Percentiles rank a stretch among this genome's conserved stretches.
Evolutionary conservation across 306 rosid genomes (phyloP).

Genomic region (Quercus aquifolioides): DNA sequence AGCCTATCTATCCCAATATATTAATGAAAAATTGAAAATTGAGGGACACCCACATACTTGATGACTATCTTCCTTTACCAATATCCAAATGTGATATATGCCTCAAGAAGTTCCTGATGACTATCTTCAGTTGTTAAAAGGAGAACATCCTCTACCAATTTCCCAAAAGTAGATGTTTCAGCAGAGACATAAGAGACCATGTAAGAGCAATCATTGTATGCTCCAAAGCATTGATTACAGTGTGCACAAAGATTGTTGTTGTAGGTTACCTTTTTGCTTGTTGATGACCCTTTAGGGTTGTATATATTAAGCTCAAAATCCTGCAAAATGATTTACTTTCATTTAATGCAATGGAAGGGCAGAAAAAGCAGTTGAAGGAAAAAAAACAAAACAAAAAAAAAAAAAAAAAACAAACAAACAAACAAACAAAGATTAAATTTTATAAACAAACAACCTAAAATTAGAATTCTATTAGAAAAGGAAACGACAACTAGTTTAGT

Average conservation of each 20-base stretch:
- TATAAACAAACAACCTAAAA: no score
- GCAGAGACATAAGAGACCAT: constrained; percentile 82
- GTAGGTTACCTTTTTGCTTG: constrained; percentile 82
- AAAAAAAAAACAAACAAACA: constrained; percentile 3
- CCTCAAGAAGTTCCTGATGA: constrained; percentile 55
- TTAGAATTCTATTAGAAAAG: no score
- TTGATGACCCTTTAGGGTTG: constrained; percentile 67
- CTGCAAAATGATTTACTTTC: constrained; percentile 30
- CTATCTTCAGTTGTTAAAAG: constrained; percentile 57
- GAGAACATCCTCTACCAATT: constrained; percentile 82
- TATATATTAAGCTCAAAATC: constrained; percentile 69
- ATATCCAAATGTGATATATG: constrained; percentile 80
- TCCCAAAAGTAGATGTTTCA: constrained; percentile 79
- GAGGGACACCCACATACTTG: constrained; percentile 40
- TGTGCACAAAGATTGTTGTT: constrained; percentile 56
- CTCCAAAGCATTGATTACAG: constrained; percentile 54
- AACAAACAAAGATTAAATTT: not conserved
- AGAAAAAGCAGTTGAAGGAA: not conserved
- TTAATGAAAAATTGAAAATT: not conserved
- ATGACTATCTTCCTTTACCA: no score
- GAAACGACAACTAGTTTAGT: no score
- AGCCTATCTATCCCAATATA: not conserved
- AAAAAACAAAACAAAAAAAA: constrained; percentile 1
- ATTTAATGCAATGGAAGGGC: not conserved
- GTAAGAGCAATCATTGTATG: constrained; percentile 69